These are phyloP conservation scores for Aspergillus novoparasiticus DNA, from an alignment of 2,329 filamentous ascomycete species.

Conservation along the genomic window DNA sequence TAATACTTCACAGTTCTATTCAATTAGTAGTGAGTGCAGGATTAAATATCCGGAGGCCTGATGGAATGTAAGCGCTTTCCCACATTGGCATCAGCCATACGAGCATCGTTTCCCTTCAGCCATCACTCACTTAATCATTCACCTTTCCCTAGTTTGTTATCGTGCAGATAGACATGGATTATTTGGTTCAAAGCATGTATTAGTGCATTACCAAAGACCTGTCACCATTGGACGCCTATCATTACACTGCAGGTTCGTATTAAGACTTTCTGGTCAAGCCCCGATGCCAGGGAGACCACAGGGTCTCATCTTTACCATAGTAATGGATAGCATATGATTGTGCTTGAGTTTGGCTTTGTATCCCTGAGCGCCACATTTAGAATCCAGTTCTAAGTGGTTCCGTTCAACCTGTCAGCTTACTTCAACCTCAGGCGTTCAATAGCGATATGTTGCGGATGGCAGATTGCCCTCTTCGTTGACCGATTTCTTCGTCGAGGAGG, in stretches of 20 bases:
- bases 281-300: neutral
- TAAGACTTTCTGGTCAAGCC: neutral
- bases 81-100: neutral
- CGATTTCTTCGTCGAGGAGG: neutral
- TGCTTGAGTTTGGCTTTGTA: neutral
- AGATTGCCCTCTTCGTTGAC: neutral
- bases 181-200: neutral
- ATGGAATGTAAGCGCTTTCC: neutral
- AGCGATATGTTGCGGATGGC: no score
- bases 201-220: neutral
- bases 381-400: neutral
- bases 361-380: neutral
- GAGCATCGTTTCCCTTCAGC: neutral
- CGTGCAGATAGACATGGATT: accelerated
- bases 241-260: neutral
- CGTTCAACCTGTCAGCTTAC: neutral
- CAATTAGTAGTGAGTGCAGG: neutral
- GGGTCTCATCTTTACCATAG: neutral
- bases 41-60: neutral
- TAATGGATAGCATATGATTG: neutral
- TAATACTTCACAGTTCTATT: neutral
- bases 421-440: neutral
- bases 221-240: neutral
- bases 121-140: neutral
- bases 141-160: neutral